Conservation (phyloP, 305 asterid genomes). For the Nicotiana rustica region DNA sequence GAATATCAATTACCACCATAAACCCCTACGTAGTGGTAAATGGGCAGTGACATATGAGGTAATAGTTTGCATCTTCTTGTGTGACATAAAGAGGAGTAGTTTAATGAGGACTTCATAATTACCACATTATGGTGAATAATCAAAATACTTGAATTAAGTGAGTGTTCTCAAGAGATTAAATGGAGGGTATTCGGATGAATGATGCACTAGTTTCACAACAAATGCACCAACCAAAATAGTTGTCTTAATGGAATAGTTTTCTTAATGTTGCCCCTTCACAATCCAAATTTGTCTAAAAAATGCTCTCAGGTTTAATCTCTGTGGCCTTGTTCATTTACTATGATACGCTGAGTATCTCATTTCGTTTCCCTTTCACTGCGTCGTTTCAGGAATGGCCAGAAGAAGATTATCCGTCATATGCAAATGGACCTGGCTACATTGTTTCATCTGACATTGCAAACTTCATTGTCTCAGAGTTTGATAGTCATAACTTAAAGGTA, state of each 20-base stretch:
- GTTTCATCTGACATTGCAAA: conserved; percentile 79
- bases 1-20: conserved; percentile 80
- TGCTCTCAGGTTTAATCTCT: neutral
- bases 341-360: neutral
- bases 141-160: neutral
- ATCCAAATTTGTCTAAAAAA: neutral
- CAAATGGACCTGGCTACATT: conserved; percentile 91
- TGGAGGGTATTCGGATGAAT: neutral
- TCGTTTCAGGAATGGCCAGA: conserved; percentile 84
- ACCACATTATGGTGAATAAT: neutral
- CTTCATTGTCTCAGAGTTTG: conserved; percentile 65
- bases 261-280: neutral
- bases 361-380: neutral
- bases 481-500: conserved; percentile 68
- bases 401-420: conserved; percentile 88
- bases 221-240: neutral
- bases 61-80: conserved; percentile 30
- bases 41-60: conserved; percentile 96
- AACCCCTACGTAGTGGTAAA: conserved; percentile 84
- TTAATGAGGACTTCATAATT: neutral
- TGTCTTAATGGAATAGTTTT: neutral
- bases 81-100: neutral
- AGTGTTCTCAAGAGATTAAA: conserved; percentile 10
- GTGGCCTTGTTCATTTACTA: neutral
- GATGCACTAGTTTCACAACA: conserved; percentile 8